These are phyloP conservation scores for Cordyceps militaris DNA, from an alignment of 2,329 filamentous ascomycete genomes.

Conservation along the genomic window DNA sequence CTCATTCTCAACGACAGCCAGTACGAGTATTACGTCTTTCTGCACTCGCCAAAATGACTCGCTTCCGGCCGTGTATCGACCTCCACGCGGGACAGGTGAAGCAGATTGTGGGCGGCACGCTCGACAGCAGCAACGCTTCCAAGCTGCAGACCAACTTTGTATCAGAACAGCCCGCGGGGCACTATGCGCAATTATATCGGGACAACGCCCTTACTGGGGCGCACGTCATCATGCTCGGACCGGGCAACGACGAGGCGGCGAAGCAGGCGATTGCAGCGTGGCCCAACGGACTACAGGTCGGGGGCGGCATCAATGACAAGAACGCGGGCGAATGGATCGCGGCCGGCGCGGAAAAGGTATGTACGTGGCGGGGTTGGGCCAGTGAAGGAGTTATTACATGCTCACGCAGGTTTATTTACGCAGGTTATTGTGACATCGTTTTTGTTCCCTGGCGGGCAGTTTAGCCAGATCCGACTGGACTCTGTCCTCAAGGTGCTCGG, in stretches of 20 bases:
- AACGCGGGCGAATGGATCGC: conserved; percentile 86
- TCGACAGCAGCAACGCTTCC: conserved; percentile 54
- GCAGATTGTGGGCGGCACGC: conserved; percentile 93
- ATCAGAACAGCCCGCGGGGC: conserved; percentile 69
- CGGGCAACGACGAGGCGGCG: conserved; percentile 76
- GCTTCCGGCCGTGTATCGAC: conserved; percentile 94
- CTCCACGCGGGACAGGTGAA: conserved; percentile 96
- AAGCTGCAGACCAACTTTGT: conserved; percentile 87
- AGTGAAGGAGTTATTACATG: not conserved
- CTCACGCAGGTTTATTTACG: conserved; percentile 15
- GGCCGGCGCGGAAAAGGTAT: conserved; percentile 80
- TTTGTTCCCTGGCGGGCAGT: conserved; percentile 78
- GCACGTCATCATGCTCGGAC: conserved; percentile 95
- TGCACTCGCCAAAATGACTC: conserved; percentile 58
- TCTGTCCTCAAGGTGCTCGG: conserved; percentile 66
- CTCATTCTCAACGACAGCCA: not conserved
- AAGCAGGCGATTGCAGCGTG: conserved; percentile 70
- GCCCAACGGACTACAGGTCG: conserved; percentile 77
- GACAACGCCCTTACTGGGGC: conserved; percentile 67
- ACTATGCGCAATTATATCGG: conserved; percentile 78
- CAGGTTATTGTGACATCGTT: conserved; percentile 97
- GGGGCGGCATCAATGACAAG: conserved; percentile 81
- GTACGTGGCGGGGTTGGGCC: conserved; percentile 1
- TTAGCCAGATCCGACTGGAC: conserved; percentile 70
- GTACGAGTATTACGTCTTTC: not conserved